phyloP scores from a whole-genome alignment of 805 yeast species.

The Vanderwaltozyma polyspora region DNA sequence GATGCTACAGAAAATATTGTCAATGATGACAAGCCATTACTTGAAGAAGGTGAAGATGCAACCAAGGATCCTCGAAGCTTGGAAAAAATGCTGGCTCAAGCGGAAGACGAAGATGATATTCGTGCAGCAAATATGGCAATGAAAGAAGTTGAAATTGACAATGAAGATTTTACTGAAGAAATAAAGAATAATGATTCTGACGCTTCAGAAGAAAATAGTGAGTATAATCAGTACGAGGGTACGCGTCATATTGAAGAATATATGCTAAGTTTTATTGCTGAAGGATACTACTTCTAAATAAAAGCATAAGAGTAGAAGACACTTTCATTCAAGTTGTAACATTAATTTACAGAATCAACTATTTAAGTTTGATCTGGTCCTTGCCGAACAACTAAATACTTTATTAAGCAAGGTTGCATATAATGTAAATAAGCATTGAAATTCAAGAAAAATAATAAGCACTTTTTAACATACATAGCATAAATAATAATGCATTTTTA shows the following conservation, averaged over 20 bases:
- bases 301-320: not conserved
- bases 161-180: constrained; percentile 67
- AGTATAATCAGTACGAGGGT: constrained; percentile 35
- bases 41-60: constrained; percentile 24
- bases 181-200: constrained; percentile 1
- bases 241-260: constrained; percentile 88
- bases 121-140: constrained; percentile 83
- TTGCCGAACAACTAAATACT: too few relatives aligned
- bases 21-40: constrained; percentile 32
- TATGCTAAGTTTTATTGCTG: constrained; percentile 84
- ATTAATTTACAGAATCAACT: too few relatives aligned
- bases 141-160: constrained; percentile 69
- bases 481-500: too few relatives aligned
- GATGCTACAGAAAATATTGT: constrained; percentile 16
- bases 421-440: too few relatives aligned
- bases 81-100: constrained; percentile 68
- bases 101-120: constrained; percentile 88
- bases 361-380: too few relatives aligned
- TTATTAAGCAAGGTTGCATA: too few relatives aligned
- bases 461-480: too few relatives aligned
- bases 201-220: constrained; percentile 9
- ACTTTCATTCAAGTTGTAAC: too few relatives aligned
- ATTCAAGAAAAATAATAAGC: too few relatives aligned
- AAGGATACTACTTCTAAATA: constrained; percentile 37
- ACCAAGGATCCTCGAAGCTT: constrained; percentile 31